Evolutionary conservation across 306 rosid species (phyloP).

Genomic region (Lagenaria siceraria): DNA sequence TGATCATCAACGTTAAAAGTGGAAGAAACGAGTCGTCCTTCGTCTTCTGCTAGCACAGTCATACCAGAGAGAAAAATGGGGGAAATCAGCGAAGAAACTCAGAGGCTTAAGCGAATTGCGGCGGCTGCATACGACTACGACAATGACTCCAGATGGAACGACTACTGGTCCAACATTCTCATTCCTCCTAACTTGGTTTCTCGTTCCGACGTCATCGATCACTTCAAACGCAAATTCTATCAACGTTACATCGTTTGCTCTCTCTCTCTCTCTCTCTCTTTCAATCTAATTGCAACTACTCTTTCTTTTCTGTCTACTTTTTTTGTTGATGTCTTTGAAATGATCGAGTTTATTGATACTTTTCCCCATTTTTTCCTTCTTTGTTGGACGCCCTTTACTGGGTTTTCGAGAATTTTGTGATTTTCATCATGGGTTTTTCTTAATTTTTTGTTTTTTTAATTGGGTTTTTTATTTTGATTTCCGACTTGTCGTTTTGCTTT

Average conservation of each 20-base stretch:
- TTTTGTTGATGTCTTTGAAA: neutral
- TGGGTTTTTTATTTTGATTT: neutral
- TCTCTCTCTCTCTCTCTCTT: neutral
- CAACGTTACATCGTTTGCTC: constrained; percentile 52
- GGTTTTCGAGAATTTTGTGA: neutral
- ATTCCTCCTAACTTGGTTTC: constrained; percentile 69
- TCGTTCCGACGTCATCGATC: constrained; percentile 48
- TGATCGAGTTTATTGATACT: neutral
- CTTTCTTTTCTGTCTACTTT: neutral
- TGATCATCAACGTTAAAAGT: neutral
- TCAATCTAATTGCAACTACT: neutral
- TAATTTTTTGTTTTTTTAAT: neutral
- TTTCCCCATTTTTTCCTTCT: neutral
- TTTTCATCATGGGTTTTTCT: neutral
- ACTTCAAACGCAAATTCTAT: constrained; percentile 86
- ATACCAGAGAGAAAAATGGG: constrained; percentile 25
- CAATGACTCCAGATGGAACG: constrained; percentile 72
- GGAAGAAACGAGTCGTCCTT: neutral
- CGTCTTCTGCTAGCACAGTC: neutral
- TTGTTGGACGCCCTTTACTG: neutral
- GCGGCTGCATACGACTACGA: constrained; percentile 86
- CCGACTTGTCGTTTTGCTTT: neutral
- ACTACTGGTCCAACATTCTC: constrained; percentile 80
- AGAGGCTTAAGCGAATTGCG: constrained; percentile 57
- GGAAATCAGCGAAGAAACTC: constrained; percentile 62